A percentile compares a stretch with the other conserved stretches of the same genome.
Evolutionary conservation across 805 yeast genomes (phyloP).

Genomic region (Phaffomyces thermotolerans): DNA sequence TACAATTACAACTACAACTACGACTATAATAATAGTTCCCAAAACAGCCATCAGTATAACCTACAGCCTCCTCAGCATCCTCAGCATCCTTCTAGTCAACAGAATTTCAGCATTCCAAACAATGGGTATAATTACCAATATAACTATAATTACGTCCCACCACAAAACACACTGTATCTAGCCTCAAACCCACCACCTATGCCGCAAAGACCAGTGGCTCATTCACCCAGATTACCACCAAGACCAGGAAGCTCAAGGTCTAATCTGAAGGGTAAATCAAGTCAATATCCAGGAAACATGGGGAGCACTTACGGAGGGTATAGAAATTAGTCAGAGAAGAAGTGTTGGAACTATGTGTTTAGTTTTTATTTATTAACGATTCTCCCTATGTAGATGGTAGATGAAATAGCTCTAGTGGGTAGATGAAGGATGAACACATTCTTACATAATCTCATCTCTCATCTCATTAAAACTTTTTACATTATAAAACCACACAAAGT

Average conservation of each 20-base stretch:
- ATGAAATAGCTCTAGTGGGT: too few species aligned
- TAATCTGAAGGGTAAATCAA: constrained; percentile 1
- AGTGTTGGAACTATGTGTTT: not conserved
- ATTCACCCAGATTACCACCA: constrained; percentile 1
- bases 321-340: not conserved
- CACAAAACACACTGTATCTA: not conserved
- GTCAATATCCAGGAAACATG: constrained; percentile 6
- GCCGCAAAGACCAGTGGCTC: not conserved
- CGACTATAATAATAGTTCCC: not conserved
- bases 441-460: too few species aligned
- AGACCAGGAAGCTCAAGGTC: constrained; percentile 2
- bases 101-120: too few species aligned
- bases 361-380: too few species aligned
- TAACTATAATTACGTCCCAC: not conserved
- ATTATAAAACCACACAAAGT: too few species aligned
- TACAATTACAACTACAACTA: not conserved
- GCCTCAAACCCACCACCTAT: not conserved
- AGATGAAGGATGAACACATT: too few species aligned
- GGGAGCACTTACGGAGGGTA: constrained; percentile 3
- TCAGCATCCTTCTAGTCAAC: not conserved
- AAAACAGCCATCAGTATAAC: not conserved
- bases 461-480: too few species aligned
- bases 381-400: too few species aligned
- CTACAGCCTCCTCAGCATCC: not conserved
- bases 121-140: not conserved